phyloP scores from a whole-genome alignment of 2,329 filamentous ascomycete species.

The Epichloe uncinata region DNA sequence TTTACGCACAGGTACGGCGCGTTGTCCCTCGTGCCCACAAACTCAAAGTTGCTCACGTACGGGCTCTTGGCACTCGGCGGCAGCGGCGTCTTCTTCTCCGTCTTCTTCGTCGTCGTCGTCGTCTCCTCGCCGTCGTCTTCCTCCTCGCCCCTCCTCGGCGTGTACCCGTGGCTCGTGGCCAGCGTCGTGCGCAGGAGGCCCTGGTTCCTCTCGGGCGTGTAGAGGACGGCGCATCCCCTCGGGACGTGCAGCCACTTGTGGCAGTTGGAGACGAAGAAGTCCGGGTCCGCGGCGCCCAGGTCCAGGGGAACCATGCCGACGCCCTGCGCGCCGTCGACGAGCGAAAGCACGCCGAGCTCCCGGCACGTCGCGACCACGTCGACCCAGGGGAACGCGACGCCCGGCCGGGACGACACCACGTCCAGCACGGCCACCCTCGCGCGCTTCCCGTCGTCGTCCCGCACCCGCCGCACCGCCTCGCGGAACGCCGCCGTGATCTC shows the following conservation, averaged over 20 bases:
- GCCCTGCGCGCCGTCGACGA: constrained; percentile 77
- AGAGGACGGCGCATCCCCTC: constrained; percentile 66
- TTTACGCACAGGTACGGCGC: constrained; percentile 59
- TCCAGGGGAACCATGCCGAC: constrained; percentile 67
- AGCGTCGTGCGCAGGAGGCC: constrained; percentile 57
- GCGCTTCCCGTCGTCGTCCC: constrained; percentile 40
- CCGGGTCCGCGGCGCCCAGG: constrained; percentile 52
- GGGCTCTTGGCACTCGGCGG: constrained; percentile 33
- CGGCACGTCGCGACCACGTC: constrained; percentile 49
- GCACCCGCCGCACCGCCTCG: constrained; percentile 38
- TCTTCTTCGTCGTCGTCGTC: too few relatives aligned
- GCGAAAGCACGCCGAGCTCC: constrained; percentile 53
- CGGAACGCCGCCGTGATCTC: constrained; percentile 51
- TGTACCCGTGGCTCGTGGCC: constrained; percentile 70
- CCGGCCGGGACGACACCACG: constrained; percentile 65
- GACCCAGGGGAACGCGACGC: constrained; percentile 69
- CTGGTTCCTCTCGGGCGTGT: constrained; percentile 68
- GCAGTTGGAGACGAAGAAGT: constrained; percentile 79
- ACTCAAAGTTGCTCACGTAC: constrained; percentile 63
- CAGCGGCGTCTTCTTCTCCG: constrained; percentile 22
- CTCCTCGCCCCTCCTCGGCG: constrained; percentile 24
- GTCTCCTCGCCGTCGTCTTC: background rate
- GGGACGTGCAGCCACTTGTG: constrained; percentile 87
- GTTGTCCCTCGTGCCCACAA: constrained; percentile 62
- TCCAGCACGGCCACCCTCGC: constrained; percentile 61